Evolutionary conservation across 2,329 filamentous ascomycete species (phyloP).

Genomic region (Penicillium glabrum): DNA sequence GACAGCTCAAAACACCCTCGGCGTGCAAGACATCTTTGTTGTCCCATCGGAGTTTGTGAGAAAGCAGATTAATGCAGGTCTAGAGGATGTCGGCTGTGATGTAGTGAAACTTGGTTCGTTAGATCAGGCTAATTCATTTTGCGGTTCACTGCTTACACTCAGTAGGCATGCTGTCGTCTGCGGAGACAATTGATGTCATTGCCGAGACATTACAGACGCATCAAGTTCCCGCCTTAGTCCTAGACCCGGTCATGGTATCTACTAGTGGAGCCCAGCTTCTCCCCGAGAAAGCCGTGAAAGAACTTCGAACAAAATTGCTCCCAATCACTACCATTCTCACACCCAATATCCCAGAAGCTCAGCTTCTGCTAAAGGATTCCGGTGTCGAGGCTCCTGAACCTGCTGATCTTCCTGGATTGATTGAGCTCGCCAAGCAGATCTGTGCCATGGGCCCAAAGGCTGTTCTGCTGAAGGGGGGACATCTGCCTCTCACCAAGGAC

Average conservation of each 20-base stretch:
- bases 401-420: constrained; percentile 63
- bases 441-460: constrained; percentile 70
- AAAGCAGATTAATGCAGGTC: constrained; percentile 81
- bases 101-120: constrained; percentile 83
- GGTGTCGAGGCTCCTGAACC: constrained; percentile 47
- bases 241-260: constrained; percentile 85
- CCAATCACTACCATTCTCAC: constrained; percentile 48
- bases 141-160: constrained; percentile 2
- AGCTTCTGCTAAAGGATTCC: constrained; percentile 44
- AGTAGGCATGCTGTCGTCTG: constrained; percentile 77
- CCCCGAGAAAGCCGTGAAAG: constrained; percentile 43
- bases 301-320: constrained; percentile 41
- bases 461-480: constrained; percentile 88
- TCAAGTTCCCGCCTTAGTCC: constrained; percentile 59
- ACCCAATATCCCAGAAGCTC: constrained; percentile 51
- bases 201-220: constrained; percentile 63
- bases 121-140: background rate
- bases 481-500: constrained; percentile 72
- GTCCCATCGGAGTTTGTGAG: constrained; percentile 75
- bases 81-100: constrained; percentile 82
- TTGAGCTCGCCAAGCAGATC: constrained; percentile 66
- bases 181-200: constrained; percentile 67
- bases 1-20: constrained; percentile 92
- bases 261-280: constrained; percentile 50
- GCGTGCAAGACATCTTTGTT: constrained; percentile 77